Conservation (phyloP, 495 filamentous ascomycete genomes). For the Haplographium delicatum region DNA sequence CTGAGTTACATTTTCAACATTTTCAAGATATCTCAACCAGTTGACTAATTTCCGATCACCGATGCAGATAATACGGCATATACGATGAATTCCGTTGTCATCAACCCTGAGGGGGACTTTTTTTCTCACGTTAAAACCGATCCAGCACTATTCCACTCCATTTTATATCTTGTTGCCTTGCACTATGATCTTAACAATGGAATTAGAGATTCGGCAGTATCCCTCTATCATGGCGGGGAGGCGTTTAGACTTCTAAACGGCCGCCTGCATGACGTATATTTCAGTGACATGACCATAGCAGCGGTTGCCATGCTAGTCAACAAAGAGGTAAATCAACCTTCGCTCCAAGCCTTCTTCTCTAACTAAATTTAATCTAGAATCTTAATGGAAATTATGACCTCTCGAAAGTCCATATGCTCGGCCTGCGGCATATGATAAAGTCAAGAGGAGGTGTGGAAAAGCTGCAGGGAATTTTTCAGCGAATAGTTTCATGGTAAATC, state of each 20-base stretch:
- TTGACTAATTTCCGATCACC: not conserved
- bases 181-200: conserved; percentile 5
- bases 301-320: conserved; percentile 14
- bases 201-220: conserved; percentile 1
- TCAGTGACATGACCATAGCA: conserved; percentile 11
- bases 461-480: conserved; percentile 2
- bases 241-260: conserved; percentile 8
- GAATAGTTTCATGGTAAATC: conserved; percentile 3
- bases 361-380: not conserved
- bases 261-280: not conserved
- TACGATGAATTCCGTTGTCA: conserved; percentile 10
- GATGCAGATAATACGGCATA: conserved; percentile 5
- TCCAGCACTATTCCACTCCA: conserved; percentile 6
- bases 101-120: conserved; percentile 11
- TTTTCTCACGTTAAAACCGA: conserved; percentile 4
- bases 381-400: conserved; percentile 6
- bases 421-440: not conserved
- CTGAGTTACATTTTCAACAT: no score
- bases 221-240: conserved; percentile 8
- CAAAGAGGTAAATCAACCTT: conserved; percentile 1
- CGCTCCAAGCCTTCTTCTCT: not conserved
- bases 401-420: conserved; percentile 6
- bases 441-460: conserved; percentile 1
- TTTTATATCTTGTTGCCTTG: conserved; percentile 11
- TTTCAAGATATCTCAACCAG: no score